A percentile compares a stretch with the other conserved stretches of the same genome.
Conservation (phyloP, 192 early-diverging fungal species). For the Pecoramyces ruminantium region DNA sequence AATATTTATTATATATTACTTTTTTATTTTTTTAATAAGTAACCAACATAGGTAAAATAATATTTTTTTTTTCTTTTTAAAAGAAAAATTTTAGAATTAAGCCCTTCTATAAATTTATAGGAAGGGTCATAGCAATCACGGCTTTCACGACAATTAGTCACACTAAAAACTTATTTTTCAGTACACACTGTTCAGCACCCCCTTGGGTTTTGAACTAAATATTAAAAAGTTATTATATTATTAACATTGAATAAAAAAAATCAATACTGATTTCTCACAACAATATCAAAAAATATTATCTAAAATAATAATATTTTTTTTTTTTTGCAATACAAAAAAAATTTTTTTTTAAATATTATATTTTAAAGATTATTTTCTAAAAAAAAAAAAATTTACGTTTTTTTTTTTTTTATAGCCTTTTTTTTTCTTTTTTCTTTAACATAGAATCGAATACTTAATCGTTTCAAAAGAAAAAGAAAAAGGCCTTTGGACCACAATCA, state of each 20-base stretch:
- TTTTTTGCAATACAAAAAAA: background rate
- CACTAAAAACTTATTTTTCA: background rate
- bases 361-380: background rate
- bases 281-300: background rate
- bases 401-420: background rate
- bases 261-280: background rate
- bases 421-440: background rate
- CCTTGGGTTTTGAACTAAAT: background rate
- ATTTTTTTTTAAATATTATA: background rate
- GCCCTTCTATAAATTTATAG: background rate
- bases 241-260: background rate
- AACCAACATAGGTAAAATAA: background rate
- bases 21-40: background rate
- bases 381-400: background rate
- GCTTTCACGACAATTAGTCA: background rate
- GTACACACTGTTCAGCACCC: background rate
- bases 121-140: background rate
- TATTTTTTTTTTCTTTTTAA: background rate
- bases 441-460: background rate
- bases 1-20: background rate
- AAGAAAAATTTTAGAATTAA: background rate
- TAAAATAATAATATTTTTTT: background rate
- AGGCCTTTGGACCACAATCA: background rate
- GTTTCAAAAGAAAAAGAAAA: background rate
- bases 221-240: background rate